Base-by-base conservation (phyloP, 768 basidiomycete genomes). In the Leccinellum luteum region DNA sequence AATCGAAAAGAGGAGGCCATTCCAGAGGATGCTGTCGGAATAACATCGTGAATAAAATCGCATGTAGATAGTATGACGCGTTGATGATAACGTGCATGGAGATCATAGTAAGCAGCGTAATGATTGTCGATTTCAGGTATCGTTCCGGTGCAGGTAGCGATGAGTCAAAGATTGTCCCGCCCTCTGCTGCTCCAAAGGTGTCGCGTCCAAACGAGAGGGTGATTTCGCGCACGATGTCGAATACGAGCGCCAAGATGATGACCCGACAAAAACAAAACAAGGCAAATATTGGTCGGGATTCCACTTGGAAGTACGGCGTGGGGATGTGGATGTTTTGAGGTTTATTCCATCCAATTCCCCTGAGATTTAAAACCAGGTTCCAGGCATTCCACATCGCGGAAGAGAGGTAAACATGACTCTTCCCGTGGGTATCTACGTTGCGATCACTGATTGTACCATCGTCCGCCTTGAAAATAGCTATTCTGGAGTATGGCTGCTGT, bases 1-100 rank as follows among this genome's bases (percentile, higher is more conserved):
- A 51, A 54, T 81, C 73, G 67, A 87, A 87, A 23, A 84, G 57
- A 1, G 85, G 87, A 0, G 87, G 88, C 85, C 86, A 89, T 51
- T 82, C 76, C 0, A 71, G 73, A 0, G 79, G 78, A 48, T 74
- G 60, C 65, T 86, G 84, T 25, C 66, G 63, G 48, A 87, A 76
- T 28, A 85, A 51, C 35, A 76, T 48, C 30, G 83, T 69, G 31
- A 76, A 79, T 38, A 82, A 41, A 14, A 83, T 31, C 3, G 83
- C 76, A 48, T 69, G 45, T 30, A 79, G 7, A 35, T 79, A 67
- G 61, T 85, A 81, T 7, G 68, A 63, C 7, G 67, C 53, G 50
- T 83, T 73, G 51, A 90, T 74, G 55, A 75, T 64, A 35, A 71
- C 48, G 66, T 83, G 81, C 51, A 85, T 66, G 32, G 71, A 54